Conservation (phyloP, 192 early-diverging fungal genomes). For the Allomyces javanicus region DNA sequence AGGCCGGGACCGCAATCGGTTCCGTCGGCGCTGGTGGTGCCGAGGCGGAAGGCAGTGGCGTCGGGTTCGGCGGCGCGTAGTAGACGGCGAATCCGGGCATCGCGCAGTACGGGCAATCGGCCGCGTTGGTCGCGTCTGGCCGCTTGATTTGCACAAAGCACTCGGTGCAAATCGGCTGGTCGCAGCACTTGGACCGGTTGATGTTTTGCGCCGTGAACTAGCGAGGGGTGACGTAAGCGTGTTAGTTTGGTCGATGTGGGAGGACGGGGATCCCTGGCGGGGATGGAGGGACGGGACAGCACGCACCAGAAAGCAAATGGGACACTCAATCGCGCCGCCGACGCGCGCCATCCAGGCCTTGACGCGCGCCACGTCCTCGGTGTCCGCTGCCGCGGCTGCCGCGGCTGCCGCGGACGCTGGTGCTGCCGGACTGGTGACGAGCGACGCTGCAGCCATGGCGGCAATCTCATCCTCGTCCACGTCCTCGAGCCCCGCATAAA, state of each 20-base stretch:
- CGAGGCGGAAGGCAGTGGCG: neutral
- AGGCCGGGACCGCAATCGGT: neutral
- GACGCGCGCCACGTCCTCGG: conserved; percentile 6
- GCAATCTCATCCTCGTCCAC: conserved; percentile 21
- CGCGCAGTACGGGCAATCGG: conserved; percentile 75
- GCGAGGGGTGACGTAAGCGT: neutral
- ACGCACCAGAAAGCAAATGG: conserved; percentile 84
- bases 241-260: neutral
- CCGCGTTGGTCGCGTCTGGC: conserved; percentile 36
- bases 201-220: conserved; percentile 65
- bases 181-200: conserved; percentile 83
- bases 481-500: conserved; percentile 63
- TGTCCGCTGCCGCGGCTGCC: neutral
- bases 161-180: conserved; percentile 88
- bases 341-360: too few relatives aligned
- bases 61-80: conserved; percentile 34
- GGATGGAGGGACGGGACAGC: neutral
- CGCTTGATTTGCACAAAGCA: conserved; percentile 94
- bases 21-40: neutral
- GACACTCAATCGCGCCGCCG: conserved; percentile 39
- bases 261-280: neutral
- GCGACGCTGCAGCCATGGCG: neutral
- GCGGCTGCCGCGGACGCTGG: neutral
- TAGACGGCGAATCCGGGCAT: conserved; percentile 63
- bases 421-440: neutral